Conservation (phyloP, 495 filamentous ascomycete genomes). For the Sabuloglossum arenarium region DNA sequence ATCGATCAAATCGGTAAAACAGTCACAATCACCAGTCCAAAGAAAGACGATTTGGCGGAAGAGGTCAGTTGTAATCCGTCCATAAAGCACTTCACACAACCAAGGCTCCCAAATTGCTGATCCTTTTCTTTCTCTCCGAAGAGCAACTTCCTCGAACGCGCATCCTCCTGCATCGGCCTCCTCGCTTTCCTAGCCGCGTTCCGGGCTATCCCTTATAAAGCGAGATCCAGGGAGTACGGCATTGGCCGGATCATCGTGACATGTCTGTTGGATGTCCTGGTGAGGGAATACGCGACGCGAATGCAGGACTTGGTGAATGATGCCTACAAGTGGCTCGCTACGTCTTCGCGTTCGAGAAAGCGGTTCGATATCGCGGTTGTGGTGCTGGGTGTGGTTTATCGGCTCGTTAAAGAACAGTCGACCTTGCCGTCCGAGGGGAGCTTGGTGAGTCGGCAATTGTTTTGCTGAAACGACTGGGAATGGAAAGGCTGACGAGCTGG, state of each 20-base stretch:
- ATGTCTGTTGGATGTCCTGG: not conserved
- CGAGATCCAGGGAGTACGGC: not conserved
- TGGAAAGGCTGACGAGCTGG: not conserved
- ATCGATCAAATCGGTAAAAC: not conserved
- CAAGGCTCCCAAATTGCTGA: too few species aligned
- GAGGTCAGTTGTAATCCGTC: not conserved
- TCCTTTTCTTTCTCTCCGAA: not conserved
- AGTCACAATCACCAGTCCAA: not conserved
- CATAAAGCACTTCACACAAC: too few species aligned
- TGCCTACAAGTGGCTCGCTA: not conserved
- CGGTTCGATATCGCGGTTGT: not conserved
- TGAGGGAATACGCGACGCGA: not conserved
- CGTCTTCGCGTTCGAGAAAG: not conserved
- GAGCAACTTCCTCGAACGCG: not conserved
- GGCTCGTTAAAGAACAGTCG: not conserved
- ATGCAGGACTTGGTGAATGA: not conserved
- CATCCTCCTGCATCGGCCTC: not conserved
- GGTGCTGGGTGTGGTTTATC: not conserved
- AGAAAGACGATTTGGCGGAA: not conserved
- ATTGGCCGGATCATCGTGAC: not conserved
- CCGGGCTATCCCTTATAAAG: not conserved
- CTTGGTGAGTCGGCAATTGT: not conserved
- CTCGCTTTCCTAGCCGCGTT: not conserved
- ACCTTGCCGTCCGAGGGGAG: not conserved
- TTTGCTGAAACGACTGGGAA: not conserved